Base-by-base conservation (phyloP, 2,329 filamentous ascomycete genomes). In the Coleophoma cylindrospora region DNA sequence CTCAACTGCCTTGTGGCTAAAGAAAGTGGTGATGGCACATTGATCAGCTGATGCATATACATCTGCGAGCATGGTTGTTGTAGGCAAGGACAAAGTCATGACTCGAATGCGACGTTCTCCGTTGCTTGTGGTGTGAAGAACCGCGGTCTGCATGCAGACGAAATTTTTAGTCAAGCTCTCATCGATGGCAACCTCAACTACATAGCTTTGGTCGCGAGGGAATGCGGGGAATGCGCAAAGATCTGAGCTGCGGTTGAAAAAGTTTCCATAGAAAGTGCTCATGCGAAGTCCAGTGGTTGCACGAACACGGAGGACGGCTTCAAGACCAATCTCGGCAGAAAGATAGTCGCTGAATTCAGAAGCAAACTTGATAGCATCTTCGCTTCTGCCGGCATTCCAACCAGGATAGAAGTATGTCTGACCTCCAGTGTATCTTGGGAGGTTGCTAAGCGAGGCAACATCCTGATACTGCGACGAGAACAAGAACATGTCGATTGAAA, bases 251-350 rank as follows among this genome's bases (percentile, higher is more conserved):
- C 94, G 83, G 75, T 97, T 99, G 79, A 99, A 99, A 72, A 99
- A 99, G 74, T 99, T 99, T 59, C 94, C 94, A 69, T 97, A 99
- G 72, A 99, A 99, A 2, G 92, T 91, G 73, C 86, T 96, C 88
- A 97, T 97, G 48, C 94, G 84, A 52, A 99, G 74, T 47, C 94
- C 94, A 21, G 91, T 97, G 2, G 91, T 96, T 15, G 94, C 94
- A 58, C 94, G 86, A 37, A 99, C 94, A 66, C 94, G 87, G 50
- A 99, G 84, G 36, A 99, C 94, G 40, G 94, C 94, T 70, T 99
- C 94, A 34, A 99, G 74, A 1, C 92, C 94, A 64, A 99, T 96
- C 69, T 99, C 94, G 1, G 91, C 85, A 10, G 91, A 96, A n/a
- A 99, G 75, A 65, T 94, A 96, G 65, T 97, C 92, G 63, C 91